Base-by-base conservation (phyloP, 2,329 filamentous ascomycete genomes). In the Thielaviopsis populi region DNA sequence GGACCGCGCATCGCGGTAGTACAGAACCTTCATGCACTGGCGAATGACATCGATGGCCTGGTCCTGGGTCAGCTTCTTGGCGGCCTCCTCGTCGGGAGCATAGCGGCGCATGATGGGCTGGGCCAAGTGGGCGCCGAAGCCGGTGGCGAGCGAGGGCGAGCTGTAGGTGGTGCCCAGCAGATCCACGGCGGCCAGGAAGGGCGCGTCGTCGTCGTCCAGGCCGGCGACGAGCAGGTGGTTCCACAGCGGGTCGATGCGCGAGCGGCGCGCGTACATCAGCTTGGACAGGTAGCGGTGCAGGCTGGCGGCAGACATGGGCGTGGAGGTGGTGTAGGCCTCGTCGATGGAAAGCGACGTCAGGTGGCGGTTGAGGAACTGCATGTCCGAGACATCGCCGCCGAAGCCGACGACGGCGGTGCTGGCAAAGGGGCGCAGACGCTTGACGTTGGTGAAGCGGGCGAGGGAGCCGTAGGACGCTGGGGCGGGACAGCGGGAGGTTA, bases 1-100 rank as follows among this genome's bases (percentile, higher is more conserved):
- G 77, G 89, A 95, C 75, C 94, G 85, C 54, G 94, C 94, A 76
- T 99, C 94, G 70, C 94, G 84, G 80, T 99, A 99, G 79, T 89
- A 99, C 67, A 99, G 81, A 62, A 97, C 92, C 83, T 97, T 97
- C 89, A 99, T 91, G 76, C 91, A 96, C 77, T 96, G 88, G 79
- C 88, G 88, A 72, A 99, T 77, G 48, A 90, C 82, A 65, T 86
- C 79, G 67, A 96, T 79, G 59, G 94, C 94, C 73, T 88, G 75
- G 70, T 96, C 91, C 73, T 84, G 82, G 48, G 79, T 85, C 68
- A 97, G 79, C 66, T 83, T 78, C 70, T 83, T 79, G 41, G 88
- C 85, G 50, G 88, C 79, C 70, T 83, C 87, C 75, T 97, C 94
- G 70, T 96, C 90, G 27, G 90, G 89, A 67, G 90, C 89, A 70